Evolutionary conservation across 768 basidiomycete species (phyloP), one percentile per base, ranked within the genome.

Genomic region (Suillus tomentosus): DNA sequence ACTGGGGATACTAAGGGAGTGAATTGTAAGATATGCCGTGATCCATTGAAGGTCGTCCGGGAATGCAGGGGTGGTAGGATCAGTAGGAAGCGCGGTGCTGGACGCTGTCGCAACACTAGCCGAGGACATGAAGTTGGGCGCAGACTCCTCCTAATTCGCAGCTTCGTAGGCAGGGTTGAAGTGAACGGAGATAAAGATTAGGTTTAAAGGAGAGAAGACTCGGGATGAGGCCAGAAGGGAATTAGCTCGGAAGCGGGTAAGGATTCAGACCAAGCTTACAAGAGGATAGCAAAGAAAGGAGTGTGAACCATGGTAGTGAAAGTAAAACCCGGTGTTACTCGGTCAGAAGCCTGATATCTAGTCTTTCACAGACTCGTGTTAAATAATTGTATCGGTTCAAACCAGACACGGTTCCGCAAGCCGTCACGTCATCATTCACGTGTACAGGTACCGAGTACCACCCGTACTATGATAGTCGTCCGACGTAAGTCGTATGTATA

Each of bases 11-110:
- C 83, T 84, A 55, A 87, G 79, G 24, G 80, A 81, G 67, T 88
- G 88, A 59, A 86, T 81, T 55, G 78, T 76, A 60, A 89, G 74
- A 70, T 88, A 89, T 54, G 85, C 82, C 6, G 78, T 80, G 64
- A 86, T 76, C 84, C 86, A 87, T 65, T 84, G 74, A 19, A 78
- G 68, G 65, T 80, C 77, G 66, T 85, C 79, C 19, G 73, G 24
- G 65, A 78, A 81, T 42, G 72, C 67, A 34, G 86, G 85, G 13
- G 79, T 79, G 19, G 80, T 73, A 1, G 85, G 80, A 65, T 82
- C 76, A 62, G 80, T 64, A 19, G 72, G 67, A 37, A 61, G 50
- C 7, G 67, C 42, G 24, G 70, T 57, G n/a, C 64, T 60, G 24
- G 64, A 63, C 9, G 42, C 24, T 17, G n/a, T 48, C 14, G 36